phyloP scores from a whole-genome alignment of 2,329 filamentous ascomycete species.

The Hypomyces rosellus region DNA sequence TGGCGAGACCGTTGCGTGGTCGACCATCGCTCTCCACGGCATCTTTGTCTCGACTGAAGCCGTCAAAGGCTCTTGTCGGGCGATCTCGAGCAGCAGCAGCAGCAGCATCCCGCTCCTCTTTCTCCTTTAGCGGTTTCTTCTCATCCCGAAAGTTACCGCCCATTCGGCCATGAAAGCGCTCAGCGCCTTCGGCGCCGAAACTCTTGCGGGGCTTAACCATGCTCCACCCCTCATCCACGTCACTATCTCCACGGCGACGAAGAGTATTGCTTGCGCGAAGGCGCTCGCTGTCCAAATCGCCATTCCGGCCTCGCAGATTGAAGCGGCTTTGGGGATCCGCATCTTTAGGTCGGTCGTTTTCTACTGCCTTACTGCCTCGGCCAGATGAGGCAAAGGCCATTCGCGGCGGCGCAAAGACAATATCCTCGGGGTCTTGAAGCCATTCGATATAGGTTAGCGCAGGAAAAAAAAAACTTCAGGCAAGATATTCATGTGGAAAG shows the following conservation, averaged over 20 bases:
- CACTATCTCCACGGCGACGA: conserved; percentile 48
- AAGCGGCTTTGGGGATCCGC: conserved; percentile 52
- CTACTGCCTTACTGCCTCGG: conserved; percentile 48
- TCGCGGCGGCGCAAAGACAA: conserved; percentile 78
- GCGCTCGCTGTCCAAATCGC: conserved; percentile 46
- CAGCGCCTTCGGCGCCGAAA: conserved; percentile 64
- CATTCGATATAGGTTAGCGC: conserved; percentile 13
- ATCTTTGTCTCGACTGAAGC: conserved; percentile 43
- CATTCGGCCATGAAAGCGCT: conserved; percentile 63
- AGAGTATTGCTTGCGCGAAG: conserved; percentile 42
- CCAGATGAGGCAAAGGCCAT: conserved; percentile 70
- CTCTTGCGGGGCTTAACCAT: conserved; percentile 68
- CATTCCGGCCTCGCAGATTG: conserved; percentile 45
- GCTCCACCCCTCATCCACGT: conserved; percentile 68
- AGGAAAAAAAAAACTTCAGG: background rate
- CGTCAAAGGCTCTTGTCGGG: conserved; percentile 44
- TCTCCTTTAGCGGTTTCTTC: conserved; percentile 43
- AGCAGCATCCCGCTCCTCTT: conserved; percentile 53
- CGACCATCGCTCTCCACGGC: conserved; percentile 47
- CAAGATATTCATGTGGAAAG: conserved; percentile 1
- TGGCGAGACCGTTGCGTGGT: conserved; percentile 58
- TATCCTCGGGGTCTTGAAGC: conserved; percentile 62
- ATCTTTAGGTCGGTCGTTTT: conserved; percentile 51
- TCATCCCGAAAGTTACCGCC: conserved; percentile 42
- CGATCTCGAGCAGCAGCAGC: conserved; percentile 41